Evolutionary conservation across 306 rosid species (phyloP), one percentile per base, ranked within the genome.

Genomic region (Abrus precatorius): DNA sequence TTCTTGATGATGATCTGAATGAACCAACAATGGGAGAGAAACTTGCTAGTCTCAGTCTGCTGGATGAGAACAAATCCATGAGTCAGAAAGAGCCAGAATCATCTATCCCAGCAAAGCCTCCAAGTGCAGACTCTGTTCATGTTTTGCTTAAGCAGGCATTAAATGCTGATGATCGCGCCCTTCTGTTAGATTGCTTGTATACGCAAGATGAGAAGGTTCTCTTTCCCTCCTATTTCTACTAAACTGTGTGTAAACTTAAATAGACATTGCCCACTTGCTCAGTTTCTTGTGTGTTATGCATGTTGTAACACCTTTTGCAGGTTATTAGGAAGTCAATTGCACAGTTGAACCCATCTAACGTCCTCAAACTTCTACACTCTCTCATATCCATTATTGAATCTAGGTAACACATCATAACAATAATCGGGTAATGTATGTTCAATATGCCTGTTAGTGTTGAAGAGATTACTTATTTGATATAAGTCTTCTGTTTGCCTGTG

Each of bases 21-120:
- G 95, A 92, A 64, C 97, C 92, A 63, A 92, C 94, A 72, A 92
- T 92, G 94, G 97, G 96, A 71, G 97, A 94, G 78, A 94, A 87
- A 79, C 97, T 90, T 76, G 92, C 89, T 5, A 81, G 71, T 86
- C 88, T 92, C 68, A 85, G 82, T 86, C 80, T 90, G 67, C 53
- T 77, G 41, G 89, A 85, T 10, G 83, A 82, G 54, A 75, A 85
- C 49, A 85, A 61, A 72, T 74, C 79, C 38, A 62, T 40, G 45
- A 76, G 72, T 60, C 76, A 76, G 9, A 63, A 79, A 81, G 78
- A 78, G 63, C 85, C 84, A 68, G 93, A 85, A 77, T 48, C 86
- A 69, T 80, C 88, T 52, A 34, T 63, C 6, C 66, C 45, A 50
- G 78, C 32, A 50, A 89, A 74, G 80, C 97, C 93, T 80, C 97